Base-by-base conservation (phyloP, 441 rosid genomes). In the Pelargonium myrrhifolium region DNA sequence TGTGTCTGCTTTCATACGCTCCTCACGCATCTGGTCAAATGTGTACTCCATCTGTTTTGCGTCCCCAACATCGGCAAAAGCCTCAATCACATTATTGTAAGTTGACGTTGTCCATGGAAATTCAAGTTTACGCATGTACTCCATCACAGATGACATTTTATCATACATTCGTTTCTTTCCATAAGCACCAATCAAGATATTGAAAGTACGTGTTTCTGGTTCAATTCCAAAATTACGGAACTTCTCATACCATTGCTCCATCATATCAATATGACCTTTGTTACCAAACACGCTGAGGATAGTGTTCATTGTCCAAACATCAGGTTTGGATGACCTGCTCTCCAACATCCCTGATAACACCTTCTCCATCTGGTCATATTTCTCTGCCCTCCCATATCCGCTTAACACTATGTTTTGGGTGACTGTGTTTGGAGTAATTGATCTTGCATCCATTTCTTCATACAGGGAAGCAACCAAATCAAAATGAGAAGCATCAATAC, bases 191-290 rank as follows among this genome's bases (percentile, higher is more conserved):
- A 93, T 93, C 79, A 93, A 75, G 64, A 89, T 88, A 72, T 93
- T 93, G 75, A 89, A 90, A 49, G 90, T 85, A 6, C 93, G 87
- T 6, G 95, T 93, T 73, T 90, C 98, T 0, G 96, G 97, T 73
- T 90, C 89, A 2, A 90, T 80, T 55, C 96, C 95, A 11, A 89
- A 90, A 74, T 80, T 78, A 3, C 93, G 81, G 35, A 90, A 89
- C 79, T 90, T 93, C 75, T 89, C 96, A 18, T 90, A 93, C 98
- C 98, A 93, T 74, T 80, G 82, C 80, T 89, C 98, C 97, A 93
- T 90, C 77, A 79, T 72, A 42, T 89, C 94, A 39, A 93, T 86
- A 79, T 83, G 84, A 62, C 96, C 96, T 77, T 86, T 86, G 79
- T 84, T 86, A 0, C 94, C 97, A 73, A 90, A 93, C 76, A 93